Evolutionary conservation across 495 filamentous ascomycete genomes (phyloP), one percentile per base, ranked within the genome.

Genomic region (Penicillium nucicola): DNA sequence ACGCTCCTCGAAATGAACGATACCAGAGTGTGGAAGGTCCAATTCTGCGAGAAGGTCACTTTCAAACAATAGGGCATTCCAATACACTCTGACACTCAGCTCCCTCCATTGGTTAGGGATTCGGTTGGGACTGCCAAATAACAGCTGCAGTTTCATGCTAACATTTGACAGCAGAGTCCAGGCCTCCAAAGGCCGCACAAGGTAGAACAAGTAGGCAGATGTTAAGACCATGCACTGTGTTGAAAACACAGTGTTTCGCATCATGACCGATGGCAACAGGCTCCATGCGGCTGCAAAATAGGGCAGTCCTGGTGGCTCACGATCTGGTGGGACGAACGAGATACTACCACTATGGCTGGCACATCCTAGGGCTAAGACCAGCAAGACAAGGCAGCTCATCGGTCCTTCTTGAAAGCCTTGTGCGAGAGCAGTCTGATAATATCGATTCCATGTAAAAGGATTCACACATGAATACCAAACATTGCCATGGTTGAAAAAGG

Each of bases 391-490:
- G 55, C 88, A 92, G 55, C 87, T 90, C 56, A 90, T 88, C 0
- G 87, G 82, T 1, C 88, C 87, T 50, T 87, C 81, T 44, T 84
- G 82, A 55, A 91, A 90, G 6, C 83, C 80, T 50, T 81, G 81
- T 1, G 85, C 84, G 3, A 89, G 73, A 1, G 88, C 88, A 6
- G 76, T 84, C 15, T 78, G 75, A 62, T 91, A 91, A 64, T 89
- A 84, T 49, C 78, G 81, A n/a, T 78, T 74, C 88, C 88, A 92
- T 15, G 82, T 87, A 67, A 85, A 88, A 18, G 88, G 88, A 65
- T 90, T 91, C 45, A 92, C 87, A 64, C 85, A 88, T 28, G 88
- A 88, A 54, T 91, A 91, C 86, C 88, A 92, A 5, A 89, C 77
- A 60, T 91, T 91, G 48, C 89, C 88, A 19, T 84, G 77, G 36